Percentiles rank a stretch among this genome's conserved stretches.
phyloP scores from a whole-genome alignment of 2,329 filamentous ascomycete genomes.

The Phyllosticta citribraziliensis region DNA sequence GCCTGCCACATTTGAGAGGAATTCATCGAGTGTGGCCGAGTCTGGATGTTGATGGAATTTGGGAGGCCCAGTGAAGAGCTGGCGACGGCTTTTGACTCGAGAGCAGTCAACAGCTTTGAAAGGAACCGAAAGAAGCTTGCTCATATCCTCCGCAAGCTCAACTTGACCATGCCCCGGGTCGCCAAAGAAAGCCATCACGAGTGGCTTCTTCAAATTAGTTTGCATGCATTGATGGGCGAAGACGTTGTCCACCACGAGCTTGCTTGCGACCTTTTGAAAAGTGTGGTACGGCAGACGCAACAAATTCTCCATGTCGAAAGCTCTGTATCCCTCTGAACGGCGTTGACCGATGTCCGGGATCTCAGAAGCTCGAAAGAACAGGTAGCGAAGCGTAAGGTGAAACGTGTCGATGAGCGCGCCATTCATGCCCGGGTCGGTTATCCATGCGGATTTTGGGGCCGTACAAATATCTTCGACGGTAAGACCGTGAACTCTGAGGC shows the following conservation, averaged over 20 bases:
- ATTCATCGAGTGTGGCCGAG: constrained; percentile 37
- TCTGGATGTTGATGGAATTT: too few relatives aligned
- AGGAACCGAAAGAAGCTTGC: constrained; percentile 30
- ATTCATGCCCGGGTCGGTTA: too few relatives aligned
- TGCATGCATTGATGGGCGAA: constrained; percentile 21
- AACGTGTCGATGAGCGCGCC: too few relatives aligned
- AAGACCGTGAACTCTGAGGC: too few relatives aligned
- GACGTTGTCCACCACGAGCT: constrained; percentile 17
- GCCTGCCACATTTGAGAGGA: constrained; percentile 30
- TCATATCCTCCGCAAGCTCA: constrained; percentile 35
- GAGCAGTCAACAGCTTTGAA: constrained; percentile 34
- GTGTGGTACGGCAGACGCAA: too few relatives aligned
- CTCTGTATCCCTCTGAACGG: too few relatives aligned
- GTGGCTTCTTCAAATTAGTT: constrained; percentile 20
- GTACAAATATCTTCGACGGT: too few relatives aligned
- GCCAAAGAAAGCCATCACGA: constrained; percentile 33
- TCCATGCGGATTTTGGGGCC: too few relatives aligned
- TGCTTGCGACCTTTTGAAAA: constrained; percentile 20
- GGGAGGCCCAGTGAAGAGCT: constrained; percentile 32
- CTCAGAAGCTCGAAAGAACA: too few relatives aligned
- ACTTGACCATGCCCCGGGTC: constrained; percentile 43
- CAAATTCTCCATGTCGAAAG: too few relatives aligned
- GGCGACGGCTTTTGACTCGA: constrained; percentile 25
- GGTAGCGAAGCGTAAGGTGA: too few relatives aligned
- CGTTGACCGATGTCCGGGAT: too few relatives aligned